Base-by-base conservation (phyloP, 108 stramenopile genomes). In the Chaetoceros tenuissimus region DNA sequence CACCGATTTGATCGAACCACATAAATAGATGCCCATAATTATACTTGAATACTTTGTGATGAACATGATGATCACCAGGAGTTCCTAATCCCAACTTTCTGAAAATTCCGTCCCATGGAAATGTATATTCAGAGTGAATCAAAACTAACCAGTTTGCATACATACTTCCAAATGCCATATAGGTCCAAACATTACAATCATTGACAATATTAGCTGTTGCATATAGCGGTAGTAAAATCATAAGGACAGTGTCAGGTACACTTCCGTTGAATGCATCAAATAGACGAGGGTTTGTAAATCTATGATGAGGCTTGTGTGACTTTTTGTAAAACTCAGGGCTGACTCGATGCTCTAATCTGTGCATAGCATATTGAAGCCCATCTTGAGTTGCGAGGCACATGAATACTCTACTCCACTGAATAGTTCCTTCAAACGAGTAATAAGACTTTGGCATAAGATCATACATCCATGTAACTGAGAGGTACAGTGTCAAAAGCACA, bases 11-110 rank as follows among this genome's bases (percentile, higher is more conserved):
- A 82, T 97, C 96, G 65, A 82, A 94, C 89, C 91, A 92, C 82
- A 92, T 89, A 75, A 96, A 94, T 57, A 93, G 79, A 72, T 97
- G 96, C 23, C 96, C 94, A 64, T 79, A 95, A 68, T 97, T 97
- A 63, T 77, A 94, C 56, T 83, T 86, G 84, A 94, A 97, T 62
- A 94, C 70, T 53, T 81, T 87, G 65, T 97, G 96, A 72, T 97
- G 96, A n/a, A 94, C 90, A 64, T 93, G 90, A 79, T 97, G 96
- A 71, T 95, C 91, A 5, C 78, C 89, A 7, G 89, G 73, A 24
- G 94, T 96, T 0, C 94, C 94, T 44, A 96, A 75, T 10, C 91
- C 92, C 24, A 93, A 40, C 3, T 3, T 24, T 2, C 81, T 81
- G 71, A 94, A 94, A 19, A 84, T 0, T 21, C 78, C 85, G 64